A percentile compares a stretch with the other conserved stretches of the same genome.
Evolutionary conservation across 148 eudicot species (phyloP).

Genomic region (Vaccinium macrocarpon): DNA sequence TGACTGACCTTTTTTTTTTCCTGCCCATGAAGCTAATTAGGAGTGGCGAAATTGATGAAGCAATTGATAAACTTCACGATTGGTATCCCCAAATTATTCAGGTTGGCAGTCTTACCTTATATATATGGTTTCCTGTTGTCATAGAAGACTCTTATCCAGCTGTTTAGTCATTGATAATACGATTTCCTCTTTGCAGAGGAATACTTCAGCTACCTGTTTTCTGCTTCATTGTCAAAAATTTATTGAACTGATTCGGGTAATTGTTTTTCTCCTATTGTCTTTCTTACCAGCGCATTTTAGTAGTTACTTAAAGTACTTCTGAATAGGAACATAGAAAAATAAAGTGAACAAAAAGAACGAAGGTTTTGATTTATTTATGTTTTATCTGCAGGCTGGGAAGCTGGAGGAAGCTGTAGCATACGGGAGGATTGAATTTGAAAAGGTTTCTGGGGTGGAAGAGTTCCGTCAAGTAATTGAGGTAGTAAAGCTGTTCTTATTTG

Average conservation of each 20-base stretch:
- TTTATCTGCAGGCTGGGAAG: conserved; percentile 53
- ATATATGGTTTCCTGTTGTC: neutral
- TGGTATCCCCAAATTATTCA: conserved; percentile 32
- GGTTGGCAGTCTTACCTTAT: conserved; percentile 16
- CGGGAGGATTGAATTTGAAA: conserved; percentile 62
- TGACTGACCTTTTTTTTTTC: conserved; percentile 9
- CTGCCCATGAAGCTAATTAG: conserved; percentile 26
- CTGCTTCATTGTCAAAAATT: conserved; percentile 91
- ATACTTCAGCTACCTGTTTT: conserved; percentile 72
- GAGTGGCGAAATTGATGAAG: conserved; percentile 30
- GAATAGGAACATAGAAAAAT: neutral
- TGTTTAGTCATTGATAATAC: conserved; percentile 19
- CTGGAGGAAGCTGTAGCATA: conserved; percentile 71
- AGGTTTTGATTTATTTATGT: conserved; percentile 7
- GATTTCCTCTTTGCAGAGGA: conserved; percentile 57
- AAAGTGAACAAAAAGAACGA: neutral
- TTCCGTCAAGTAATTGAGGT: conserved; percentile 68
- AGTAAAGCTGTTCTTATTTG: conserved; percentile 13
- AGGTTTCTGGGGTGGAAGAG: conserved; percentile 39
- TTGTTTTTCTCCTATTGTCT: conserved; percentile 14
- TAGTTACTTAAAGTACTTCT: neutral
- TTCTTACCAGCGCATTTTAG: neutral
- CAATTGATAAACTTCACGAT: conserved; percentile 22
- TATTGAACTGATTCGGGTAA: conserved; percentile 92
- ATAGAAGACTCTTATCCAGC: neutral